A percentile compares a stretch with the other conserved stretches of the same genome.
Conservation (phyloP, 768 basidiomycete genomes). For the Amanita rubescens region DNA sequence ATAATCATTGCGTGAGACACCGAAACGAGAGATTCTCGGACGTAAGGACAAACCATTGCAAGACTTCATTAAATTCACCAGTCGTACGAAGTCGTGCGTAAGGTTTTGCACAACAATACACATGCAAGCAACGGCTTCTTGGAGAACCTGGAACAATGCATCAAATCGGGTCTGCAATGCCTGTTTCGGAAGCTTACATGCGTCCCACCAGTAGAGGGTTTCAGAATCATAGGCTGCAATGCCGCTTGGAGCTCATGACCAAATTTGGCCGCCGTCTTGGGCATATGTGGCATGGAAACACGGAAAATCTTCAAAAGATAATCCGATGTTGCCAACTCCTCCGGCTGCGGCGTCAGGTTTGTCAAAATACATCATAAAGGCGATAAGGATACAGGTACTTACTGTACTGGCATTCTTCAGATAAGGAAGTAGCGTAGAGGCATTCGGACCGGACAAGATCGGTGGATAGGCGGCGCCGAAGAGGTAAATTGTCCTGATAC, state of each 20-base stretch:
- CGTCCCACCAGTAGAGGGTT: conserved; percentile 63
- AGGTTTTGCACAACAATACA: conserved; percentile 78
- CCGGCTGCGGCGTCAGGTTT: conserved; percentile 39
- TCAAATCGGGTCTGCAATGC: background rate
- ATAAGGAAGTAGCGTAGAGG: conserved; percentile 83
- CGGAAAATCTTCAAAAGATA: conserved; percentile 87
- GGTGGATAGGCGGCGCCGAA: conserved; percentile 79
- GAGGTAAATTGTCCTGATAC: conserved; percentile 78
- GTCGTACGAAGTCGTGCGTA: conserved; percentile 76
- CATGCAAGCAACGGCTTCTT: conserved; percentile 90
- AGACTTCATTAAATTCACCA: conserved; percentile 77
- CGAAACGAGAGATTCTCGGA: background rate
- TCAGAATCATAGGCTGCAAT: conserved; percentile 88
- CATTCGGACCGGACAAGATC: conserved; percentile 77
- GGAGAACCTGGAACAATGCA: conserved; percentile 50
- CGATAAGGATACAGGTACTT: conserved; percentile 15
- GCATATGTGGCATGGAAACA: conserved; percentile 78
- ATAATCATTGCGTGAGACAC: conserved; percentile 3
- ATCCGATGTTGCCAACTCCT: conserved; percentile 81
- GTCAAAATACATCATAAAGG: background rate
- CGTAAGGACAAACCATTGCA: conserved; percentile 57
- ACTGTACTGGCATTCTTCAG: conserved; percentile 79
- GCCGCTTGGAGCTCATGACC: conserved; percentile 76
- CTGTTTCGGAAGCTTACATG: conserved; percentile 36
- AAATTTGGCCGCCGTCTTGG: conserved; percentile 84